Evolutionary conservation across 495 filamentous ascomycete genomes (phyloP), one percentile per base, ranked within the genome.

Genomic region (Amniculicola lignicola): DNA sequence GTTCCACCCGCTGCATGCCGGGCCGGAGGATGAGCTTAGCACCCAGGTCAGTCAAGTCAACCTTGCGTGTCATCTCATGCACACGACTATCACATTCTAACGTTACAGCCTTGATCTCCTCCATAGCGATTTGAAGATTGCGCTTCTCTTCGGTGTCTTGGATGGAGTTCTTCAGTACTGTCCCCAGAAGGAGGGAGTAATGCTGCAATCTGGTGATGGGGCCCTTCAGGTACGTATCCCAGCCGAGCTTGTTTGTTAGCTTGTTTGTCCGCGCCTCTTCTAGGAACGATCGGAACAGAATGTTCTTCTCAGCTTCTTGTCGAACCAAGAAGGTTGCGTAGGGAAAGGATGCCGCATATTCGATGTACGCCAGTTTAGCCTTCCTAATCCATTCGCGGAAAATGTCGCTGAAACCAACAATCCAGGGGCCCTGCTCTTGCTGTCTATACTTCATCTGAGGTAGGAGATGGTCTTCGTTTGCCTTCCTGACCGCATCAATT

Each of bases 341-440:
- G 0, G 93, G 92, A 52, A 90, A 97, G 0, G 82, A 84, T 1
- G 87, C 85, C 42, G 92, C 89, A 71, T 97, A 99, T 37, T 91
- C 91, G 55, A 96, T 83, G 70, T 97, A 99, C 1, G 87, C 84
- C 4, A 74, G 71, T 70, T 86, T 89, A 1, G 94, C 93, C 70
- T 96, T 97, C 44, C 93, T 81, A 61, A 99, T 95, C 93, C 93
- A 99, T 71, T 99, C 94, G 53, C 93, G 78, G 74, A 99, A 99
- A 49, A 99, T 90, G 61, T 97, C 93, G 65, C 90, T 95, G 70
- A 96, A 96, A 7, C 94, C 93, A 38, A 80, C 77, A 54, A 99
- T 84, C 78, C 89, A 97, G 0, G 93, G 93, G 0, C 94, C 93
- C 68, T 99, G 91, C 65, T 97, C 93, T 61, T 92, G 87, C 69